phyloP scores from a whole-genome alignment of 345 rosid species.

The Dipteronia sinensis region DNA sequence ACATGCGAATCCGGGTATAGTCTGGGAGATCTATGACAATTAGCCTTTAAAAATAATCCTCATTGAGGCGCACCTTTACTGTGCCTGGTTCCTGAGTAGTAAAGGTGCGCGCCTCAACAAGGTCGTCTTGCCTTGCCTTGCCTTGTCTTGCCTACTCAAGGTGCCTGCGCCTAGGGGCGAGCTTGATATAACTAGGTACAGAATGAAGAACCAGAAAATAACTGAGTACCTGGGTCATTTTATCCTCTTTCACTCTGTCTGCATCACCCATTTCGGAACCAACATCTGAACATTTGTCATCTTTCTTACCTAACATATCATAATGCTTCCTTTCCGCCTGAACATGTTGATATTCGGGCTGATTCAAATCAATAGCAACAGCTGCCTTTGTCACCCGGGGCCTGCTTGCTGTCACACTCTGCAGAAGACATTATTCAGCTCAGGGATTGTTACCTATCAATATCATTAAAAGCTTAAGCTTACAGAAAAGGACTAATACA shows the following conservation, averaged over 20 bases:
- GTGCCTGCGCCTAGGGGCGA: no score
- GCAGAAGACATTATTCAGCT: constrained; percentile 23
- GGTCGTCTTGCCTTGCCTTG: no score
- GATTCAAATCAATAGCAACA: constrained; percentile 15
- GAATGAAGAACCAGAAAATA: constrained; percentile 9
- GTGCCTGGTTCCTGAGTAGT: no score
- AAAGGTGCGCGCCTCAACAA: no score
- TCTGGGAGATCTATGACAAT: no score
- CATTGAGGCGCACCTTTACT: no score
- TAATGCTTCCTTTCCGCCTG: constrained; percentile 24
- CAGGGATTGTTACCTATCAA: background rate
- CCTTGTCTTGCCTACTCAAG: no score
- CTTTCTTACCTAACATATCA: constrained; percentile 21
- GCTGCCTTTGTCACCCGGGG: constrained; percentile 17
- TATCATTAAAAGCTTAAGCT: background rate
- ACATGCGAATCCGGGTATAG: no score
- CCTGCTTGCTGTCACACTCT: constrained; percentile 23
- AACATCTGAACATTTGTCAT: constrained; percentile 26
- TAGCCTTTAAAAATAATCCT: no score
- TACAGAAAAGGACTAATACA: background rate
- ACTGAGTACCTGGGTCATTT: constrained; percentile 63
- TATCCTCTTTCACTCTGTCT: constrained; percentile 45
- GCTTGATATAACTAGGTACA: background rate
- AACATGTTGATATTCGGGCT: constrained; percentile 21
- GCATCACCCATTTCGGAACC: constrained; percentile 26